Conservation (phyloP, 1,284 basidiomycete species). For the Irpex sp. region DNA sequence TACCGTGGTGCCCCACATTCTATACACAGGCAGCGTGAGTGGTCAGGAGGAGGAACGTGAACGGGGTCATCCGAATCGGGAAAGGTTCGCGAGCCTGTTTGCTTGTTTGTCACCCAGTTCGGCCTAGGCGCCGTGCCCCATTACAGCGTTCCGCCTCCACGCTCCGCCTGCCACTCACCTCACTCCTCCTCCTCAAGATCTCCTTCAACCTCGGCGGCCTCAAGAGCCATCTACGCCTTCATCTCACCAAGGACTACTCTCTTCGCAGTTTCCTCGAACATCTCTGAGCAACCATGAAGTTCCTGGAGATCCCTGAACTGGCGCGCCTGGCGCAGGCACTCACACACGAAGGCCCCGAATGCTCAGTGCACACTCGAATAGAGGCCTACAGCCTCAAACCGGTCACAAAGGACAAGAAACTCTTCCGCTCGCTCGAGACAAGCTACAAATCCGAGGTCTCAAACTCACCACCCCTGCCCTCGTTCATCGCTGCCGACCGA, state of each 20-base stretch:
- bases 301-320: conserved; percentile 83
- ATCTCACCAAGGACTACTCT: neutral
- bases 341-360: conserved; percentile 84
- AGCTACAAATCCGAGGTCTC: conserved; percentile 79
- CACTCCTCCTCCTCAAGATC: neutral
- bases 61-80: neutral
- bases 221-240: neutral
- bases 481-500: conserved; percentile 62
- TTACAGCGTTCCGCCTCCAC: neutral
- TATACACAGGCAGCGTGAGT: neutral
- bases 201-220: neutral
- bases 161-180: neutral
- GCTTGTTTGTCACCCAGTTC: too few species aligned
- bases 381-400: conserved; percentile 99
- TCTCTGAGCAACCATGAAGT: conserved; percentile 65
- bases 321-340: conserved; percentile 80
- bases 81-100: neutral
- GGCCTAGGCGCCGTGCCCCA: neutral
- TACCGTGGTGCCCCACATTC: too few species aligned
- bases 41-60: neutral
- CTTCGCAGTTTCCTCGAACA: neutral
- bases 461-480: conserved; percentile 65
- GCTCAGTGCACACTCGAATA: conserved; percentile 88
- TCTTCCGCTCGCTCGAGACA: conserved; percentile 89
- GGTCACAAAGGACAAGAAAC: conserved; percentile 94